A percentile compares a stretch with the other conserved stretches of the same genome.
Conservation (phyloP, 2,329 filamentous ascomycete species). For the Ophiostoma piceae region DNA sequence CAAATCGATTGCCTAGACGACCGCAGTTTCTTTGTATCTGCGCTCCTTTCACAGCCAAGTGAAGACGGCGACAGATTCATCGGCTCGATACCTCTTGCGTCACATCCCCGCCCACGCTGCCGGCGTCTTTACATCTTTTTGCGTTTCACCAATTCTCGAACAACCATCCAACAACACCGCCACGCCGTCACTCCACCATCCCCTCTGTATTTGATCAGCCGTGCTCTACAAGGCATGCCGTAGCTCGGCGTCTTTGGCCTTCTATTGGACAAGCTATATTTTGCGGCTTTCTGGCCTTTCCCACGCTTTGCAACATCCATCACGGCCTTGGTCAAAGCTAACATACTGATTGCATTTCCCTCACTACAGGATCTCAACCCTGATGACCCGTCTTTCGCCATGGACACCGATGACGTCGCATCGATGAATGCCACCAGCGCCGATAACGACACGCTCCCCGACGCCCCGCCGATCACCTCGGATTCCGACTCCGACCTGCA, state of each 20-base stretch:
- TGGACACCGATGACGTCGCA: constrained; percentile 50
- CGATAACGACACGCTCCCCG: constrained; percentile 50
- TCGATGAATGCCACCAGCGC: constrained; percentile 40
- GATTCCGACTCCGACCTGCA: constrained; percentile 46
- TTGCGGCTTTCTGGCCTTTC: neutral
- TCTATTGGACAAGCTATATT: neutral
- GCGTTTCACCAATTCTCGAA: neutral
- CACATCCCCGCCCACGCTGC: neutral
- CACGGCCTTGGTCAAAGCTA: constrained; percentile 19
- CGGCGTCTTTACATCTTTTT: neutral
- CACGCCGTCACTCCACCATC: neutral
- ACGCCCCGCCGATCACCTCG: constrained; percentile 36
- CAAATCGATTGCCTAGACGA: neutral
- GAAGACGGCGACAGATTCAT: neutral
- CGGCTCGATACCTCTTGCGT: neutral
- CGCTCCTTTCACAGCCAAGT: neutral
- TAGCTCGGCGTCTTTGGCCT: neutral
- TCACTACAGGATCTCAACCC: constrained; percentile 40
- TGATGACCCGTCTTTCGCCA: constrained; percentile 50
- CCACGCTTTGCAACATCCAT: neutral
- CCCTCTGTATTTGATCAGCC: neutral
- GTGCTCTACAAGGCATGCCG: neutral
- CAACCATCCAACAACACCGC: neutral
- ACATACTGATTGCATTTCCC: constrained; percentile 31
- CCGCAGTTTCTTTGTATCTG: neutral